A percentile compares a stretch with the other conserved stretches of the same genome.
Conservation (phyloP, 148 eudicot genomes). For the Amaranthus palmeri region DNA sequence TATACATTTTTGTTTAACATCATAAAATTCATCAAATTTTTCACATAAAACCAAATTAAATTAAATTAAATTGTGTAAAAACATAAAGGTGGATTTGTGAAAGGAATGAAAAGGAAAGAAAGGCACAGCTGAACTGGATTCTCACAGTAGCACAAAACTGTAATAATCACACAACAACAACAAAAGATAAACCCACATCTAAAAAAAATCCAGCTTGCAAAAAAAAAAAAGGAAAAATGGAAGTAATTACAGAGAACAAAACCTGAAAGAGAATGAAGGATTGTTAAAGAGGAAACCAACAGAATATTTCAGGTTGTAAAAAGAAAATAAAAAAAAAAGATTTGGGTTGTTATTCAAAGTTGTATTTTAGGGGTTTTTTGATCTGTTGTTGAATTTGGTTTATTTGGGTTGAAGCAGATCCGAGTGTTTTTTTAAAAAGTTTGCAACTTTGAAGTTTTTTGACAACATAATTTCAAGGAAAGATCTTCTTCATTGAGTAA, state of each 20-base stretch:
- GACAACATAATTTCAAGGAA: conserved; percentile 10
- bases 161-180: conserved; percentile 29
- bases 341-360: conserved; percentile 15
- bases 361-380: conserved; percentile 18
- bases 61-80: conserved; percentile 3
- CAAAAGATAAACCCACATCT: conserved; percentile 5
- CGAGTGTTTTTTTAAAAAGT: conserved; percentile 13
- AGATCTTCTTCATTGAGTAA: conserved; percentile 15
- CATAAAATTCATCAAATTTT: not conserved
- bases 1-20: not conserved
- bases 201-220: conserved; percentile 13
- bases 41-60: not conserved
- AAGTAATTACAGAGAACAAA: conserved; percentile 19
- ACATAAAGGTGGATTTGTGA: not conserved
- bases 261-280: conserved; percentile 36
- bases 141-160: conserved; percentile 22
- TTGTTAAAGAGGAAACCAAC: conserved; percentile 37
- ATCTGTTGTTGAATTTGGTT: conserved; percentile 20
- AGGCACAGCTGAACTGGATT: conserved; percentile 32
- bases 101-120: conserved; percentile 15
- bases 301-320: not conserved
- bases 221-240: conserved; percentile 7
- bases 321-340: not conserved
- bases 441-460: conserved; percentile 5
- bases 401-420: conserved; percentile 29